These are phyloP conservation scores for Galerina marginata DNA, from an alignment of 768 basidiomycete genomes.

Conservation along the genomic window DNA sequence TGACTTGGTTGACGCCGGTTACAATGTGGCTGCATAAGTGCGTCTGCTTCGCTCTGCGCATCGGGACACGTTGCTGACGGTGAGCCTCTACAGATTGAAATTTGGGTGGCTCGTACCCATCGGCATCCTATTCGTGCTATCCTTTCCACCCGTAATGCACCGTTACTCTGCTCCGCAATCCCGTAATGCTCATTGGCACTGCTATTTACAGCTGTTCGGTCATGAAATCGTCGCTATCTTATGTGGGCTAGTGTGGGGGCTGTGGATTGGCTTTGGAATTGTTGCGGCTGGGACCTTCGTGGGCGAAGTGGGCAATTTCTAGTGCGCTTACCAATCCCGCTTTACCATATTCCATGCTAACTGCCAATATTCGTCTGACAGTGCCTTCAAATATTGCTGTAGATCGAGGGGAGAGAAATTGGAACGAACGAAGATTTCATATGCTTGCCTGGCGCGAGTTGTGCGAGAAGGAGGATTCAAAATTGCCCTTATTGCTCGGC, in stretches of 20 bases:
- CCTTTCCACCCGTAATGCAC: slow-evolving; percentile 75
- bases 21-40: slow-evolving; percentile 70
- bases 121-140: slow-evolving; percentile 80
- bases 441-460: slow-evolving; percentile 67
- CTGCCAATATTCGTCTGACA: slow-evolving; percentile 27
- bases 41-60: slow-evolving; percentile 29
- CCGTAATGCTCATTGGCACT: background rate
- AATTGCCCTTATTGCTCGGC: slow-evolving; percentile 76
- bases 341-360: background rate
- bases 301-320: slow-evolving; percentile 88
- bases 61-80: slow-evolving; percentile 1
- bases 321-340: slow-evolving; percentile 50
- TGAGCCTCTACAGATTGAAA: slow-evolving; percentile 41
- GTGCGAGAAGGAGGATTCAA: slow-evolving; percentile 90
- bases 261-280: slow-evolving; percentile 87
- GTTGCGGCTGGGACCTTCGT: slow-evolving; percentile 83
- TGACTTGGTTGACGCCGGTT: slow-evolving; percentile 67
- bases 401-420: slow-evolving; percentile 75
- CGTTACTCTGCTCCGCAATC: background rate
- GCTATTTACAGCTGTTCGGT: slow-evolving; percentile 69
- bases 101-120: slow-evolving; percentile 83
- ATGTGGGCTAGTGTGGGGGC: slow-evolving; percentile 90
- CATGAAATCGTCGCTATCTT: slow-evolving; percentile 91
- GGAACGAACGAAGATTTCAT: slow-evolving; percentile 60
- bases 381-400: slow-evolving; percentile 86